phyloP scores from a whole-genome alignment of 495 filamentous ascomycete species.

The Astrocystis sublimbata region DNA sequence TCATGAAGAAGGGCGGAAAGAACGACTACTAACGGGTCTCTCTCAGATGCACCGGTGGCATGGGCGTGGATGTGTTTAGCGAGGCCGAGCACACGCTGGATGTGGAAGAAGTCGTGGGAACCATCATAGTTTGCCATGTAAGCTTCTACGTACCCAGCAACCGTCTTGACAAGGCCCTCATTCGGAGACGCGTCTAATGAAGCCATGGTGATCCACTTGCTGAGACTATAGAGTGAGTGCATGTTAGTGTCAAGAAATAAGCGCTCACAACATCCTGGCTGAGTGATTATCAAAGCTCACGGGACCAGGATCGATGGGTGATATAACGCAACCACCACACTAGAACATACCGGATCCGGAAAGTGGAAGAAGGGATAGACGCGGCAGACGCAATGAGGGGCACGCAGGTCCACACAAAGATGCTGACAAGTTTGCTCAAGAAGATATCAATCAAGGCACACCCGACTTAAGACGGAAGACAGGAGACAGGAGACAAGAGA shows the following conservation, averaged over 20 bases:
- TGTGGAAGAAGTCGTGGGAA: constrained; percentile 83
- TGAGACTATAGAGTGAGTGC: background rate
- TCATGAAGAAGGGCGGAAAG: constrained; percentile 84
- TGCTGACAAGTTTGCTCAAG: constrained; percentile 7
- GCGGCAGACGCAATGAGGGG: constrained; percentile 5
- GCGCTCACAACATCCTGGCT: constrained; percentile 27
- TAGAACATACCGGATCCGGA: constrained; percentile 12
- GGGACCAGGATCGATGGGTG: background rate
- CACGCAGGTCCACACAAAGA: constrained; percentile 4
- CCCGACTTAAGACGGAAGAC: background rate
- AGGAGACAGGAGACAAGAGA: background rate
- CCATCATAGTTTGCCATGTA: constrained; percentile 84
- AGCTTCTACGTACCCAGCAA: constrained; percentile 58
- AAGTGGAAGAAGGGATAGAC: constrained; percentile 1
- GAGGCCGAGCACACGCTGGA: constrained; percentile 73
- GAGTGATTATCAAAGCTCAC: constrained; percentile 8
- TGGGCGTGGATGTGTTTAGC: constrained; percentile 61
- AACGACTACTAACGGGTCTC: constrained; percentile 59
- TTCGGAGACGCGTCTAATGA: constrained; percentile 33
- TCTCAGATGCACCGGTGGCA: constrained; percentile 34
- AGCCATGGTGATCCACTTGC: constrained; percentile 21
- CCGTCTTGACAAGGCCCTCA: constrained; percentile 47
- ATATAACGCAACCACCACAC: background rate
- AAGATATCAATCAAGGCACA: background rate
- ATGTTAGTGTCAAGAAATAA: constrained; percentile 27